phyloP scores from a whole-genome alignment of 345 rosid genomes.

The Populus simonii region DNA sequence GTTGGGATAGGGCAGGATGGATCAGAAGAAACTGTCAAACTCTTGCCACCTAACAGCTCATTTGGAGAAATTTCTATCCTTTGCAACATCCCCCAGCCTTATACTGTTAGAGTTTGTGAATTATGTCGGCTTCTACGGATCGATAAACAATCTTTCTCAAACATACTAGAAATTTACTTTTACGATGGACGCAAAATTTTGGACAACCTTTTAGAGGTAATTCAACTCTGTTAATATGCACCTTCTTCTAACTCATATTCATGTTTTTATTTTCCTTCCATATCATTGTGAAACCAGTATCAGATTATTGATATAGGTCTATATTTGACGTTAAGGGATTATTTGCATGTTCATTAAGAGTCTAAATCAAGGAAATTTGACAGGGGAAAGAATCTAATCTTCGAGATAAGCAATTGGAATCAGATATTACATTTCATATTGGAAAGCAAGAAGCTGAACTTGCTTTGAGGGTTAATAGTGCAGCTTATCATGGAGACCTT shows the following conservation, averaged over 20 bases:
- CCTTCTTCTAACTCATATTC: neutral
- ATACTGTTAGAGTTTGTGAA: constrained; percentile 70
- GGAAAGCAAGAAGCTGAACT: constrained; percentile 96
- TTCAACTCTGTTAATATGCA: neutral
- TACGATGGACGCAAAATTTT: constrained; percentile 76
- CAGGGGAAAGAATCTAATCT: constrained; percentile 74
- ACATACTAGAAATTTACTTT: constrained; percentile 87
- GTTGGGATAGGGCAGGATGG: constrained; percentile 68
- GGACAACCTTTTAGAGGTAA: constrained; percentile 83
- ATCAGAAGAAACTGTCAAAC: constrained; percentile 62
- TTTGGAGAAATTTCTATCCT: constrained; percentile 88
- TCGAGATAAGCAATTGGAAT: constrained; percentile 68
- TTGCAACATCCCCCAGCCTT: constrained; percentile 95
- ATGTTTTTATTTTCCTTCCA: neutral
- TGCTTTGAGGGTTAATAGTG: constrained; percentile 78
- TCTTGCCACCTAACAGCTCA: constrained; percentile 55
- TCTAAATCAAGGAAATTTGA: constrained; percentile 18
- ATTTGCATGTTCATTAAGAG: neutral
- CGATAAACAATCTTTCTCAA: constrained; percentile 81
- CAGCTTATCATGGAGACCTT: constrained; percentile 81
- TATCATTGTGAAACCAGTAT: neutral
- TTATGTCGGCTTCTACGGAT: constrained; percentile 76
- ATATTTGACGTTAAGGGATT: neutral
- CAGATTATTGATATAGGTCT: neutral
- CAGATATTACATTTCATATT: constrained; percentile 79